Evolutionary conservation across 1,139 yeast species (phyloP), one percentile per base, ranked within the genome.

Genomic region (Sugiyamaella pinicola): DNA sequence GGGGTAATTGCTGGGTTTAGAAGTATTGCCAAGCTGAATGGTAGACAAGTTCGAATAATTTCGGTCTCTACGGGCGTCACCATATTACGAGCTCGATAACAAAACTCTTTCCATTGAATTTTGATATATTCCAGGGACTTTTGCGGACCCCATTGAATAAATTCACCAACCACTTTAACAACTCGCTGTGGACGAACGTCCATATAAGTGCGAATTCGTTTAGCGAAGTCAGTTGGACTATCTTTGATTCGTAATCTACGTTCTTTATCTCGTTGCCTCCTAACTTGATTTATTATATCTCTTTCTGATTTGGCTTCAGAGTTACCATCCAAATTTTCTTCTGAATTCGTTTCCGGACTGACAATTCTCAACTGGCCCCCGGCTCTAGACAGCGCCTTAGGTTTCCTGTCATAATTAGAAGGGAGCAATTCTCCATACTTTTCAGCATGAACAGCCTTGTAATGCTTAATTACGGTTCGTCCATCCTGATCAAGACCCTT

Each of bases 31-130:
- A 45, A 9, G 21, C 24, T 37, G 29, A 45, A 45, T 8, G 49
- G 49, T 8, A 45, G 41, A 24, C 42, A 45, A 8, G 22, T 34
- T 17, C 49, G 4, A 19, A 45, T 17, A 6, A 45, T 17, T 33
- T 45, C 49, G 10, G n/a, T 22, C 34, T 45, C 49, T 7, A 37
- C 42, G n/a, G 49, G 49, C 4, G 41, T 45, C 3, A 45, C 26
- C 15, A 34, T 19, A 15, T 34, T 45, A 17, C 42, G 39, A 13
- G 42, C 42, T n/a, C 49, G 21, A 13, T 24, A 24, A 9, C 49
- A 26, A 26, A 45, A 45, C 26, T 35, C 49, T 45, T 37, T 21
- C 49, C 49, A 45, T 26, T 45, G 49, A 10, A 13, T 22, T 26
- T 13, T 35, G 9, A 35, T 35, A 37, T 45, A 45, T 12, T 35